Conservation (phyloP, 2,329 filamentous ascomycete genomes). For the Graphilbum sp. region DNA sequence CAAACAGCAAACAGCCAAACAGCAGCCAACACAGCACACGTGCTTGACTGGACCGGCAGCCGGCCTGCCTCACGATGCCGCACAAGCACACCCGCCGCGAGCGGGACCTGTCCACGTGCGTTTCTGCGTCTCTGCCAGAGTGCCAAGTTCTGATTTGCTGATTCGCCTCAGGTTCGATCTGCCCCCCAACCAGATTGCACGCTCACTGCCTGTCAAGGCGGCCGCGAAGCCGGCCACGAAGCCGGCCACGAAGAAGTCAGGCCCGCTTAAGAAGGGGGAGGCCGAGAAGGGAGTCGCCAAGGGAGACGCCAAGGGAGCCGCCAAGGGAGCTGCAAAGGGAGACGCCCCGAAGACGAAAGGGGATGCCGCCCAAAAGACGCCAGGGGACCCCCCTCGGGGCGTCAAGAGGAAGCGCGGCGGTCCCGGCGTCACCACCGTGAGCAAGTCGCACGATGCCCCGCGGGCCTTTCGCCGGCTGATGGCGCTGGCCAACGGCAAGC, state of each 20-base stretch:
- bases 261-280: too few species aligned
- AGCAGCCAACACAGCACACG: too few species aligned
- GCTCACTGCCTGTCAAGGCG: slow-evolving; percentile 27
- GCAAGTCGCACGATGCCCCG: slow-evolving; percentile 57
- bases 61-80: slow-evolving; percentile 40
- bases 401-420: slow-evolving; percentile 30
- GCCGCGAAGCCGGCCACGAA: slow-evolving; percentile 4
- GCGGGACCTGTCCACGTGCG: slow-evolving; percentile 35
- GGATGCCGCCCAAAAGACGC: too few species aligned
- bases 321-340: too few species aligned
- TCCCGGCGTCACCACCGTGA: slow-evolving; percentile 11
- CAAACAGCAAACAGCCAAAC: too few species aligned
- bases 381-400: slow-evolving; percentile 13
- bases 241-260: slow-evolving; percentile 5
- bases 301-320: too few species aligned
- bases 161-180: slow-evolving; percentile 27
- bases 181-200: slow-evolving; percentile 30
- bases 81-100: slow-evolving; percentile 68
- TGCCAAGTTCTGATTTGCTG: background rate
- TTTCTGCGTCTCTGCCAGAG: background rate
- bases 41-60: too few species aligned
- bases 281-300: too few species aligned
- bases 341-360: slow-evolving; percentile 14
- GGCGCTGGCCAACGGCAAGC: slow-evolving; percentile 50
- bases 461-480: slow-evolving; percentile 78